phyloP scores from a whole-genome alignment of 768 basidiomycete genomes.

The Cytidiella melzeri region DNA sequence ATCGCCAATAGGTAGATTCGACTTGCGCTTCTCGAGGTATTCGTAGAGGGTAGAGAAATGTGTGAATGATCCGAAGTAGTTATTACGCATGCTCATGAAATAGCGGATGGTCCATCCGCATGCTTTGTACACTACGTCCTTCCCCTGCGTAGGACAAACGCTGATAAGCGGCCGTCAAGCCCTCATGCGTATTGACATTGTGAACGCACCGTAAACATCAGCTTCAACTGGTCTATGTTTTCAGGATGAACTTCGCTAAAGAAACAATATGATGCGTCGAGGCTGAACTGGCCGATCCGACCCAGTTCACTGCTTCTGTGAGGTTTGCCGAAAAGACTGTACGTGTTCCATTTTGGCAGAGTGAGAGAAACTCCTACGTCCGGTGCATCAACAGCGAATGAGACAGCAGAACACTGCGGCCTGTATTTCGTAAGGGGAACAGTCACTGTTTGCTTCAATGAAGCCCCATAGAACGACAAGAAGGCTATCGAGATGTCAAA shows the following conservation, averaged over 20 bases:
- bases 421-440: slow-evolving; percentile 71
- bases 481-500: slow-evolving; percentile 47
- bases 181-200: too few relatives aligned
- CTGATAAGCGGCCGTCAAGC: background rate
- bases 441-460: slow-evolving; percentile 41
- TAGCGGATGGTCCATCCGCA: slow-evolving; percentile 88
- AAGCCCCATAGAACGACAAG: slow-evolving; percentile 56
- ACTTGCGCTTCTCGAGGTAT: slow-evolving; percentile 65
- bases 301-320: slow-evolving; percentile 56
- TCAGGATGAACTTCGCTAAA: slow-evolving; percentile 60
- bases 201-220: slow-evolving; percentile 54
- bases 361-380: slow-evolving; percentile 54
- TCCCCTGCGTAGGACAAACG: slow-evolving; percentile 31
- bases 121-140: slow-evolving; percentile 55
- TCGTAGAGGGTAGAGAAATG: slow-evolving; percentile 87
- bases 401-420: slow-evolving; percentile 59
- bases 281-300: slow-evolving; percentile 44
- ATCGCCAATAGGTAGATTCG: slow-evolving; percentile 65
- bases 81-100: slow-evolving; percentile 84
- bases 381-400: slow-evolving; percentile 58
- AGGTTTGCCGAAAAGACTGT: slow-evolving; percentile 58
- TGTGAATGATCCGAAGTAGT: slow-evolving; percentile 92
- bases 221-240: slow-evolving; percentile 70
- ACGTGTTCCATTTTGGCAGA: slow-evolving; percentile 87
- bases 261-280: slow-evolving; percentile 72